Evolutionary conservation across 768 basidiomycete genomes (phyloP).

Genomic region (Coprinopsis strossmayeri): DNA sequence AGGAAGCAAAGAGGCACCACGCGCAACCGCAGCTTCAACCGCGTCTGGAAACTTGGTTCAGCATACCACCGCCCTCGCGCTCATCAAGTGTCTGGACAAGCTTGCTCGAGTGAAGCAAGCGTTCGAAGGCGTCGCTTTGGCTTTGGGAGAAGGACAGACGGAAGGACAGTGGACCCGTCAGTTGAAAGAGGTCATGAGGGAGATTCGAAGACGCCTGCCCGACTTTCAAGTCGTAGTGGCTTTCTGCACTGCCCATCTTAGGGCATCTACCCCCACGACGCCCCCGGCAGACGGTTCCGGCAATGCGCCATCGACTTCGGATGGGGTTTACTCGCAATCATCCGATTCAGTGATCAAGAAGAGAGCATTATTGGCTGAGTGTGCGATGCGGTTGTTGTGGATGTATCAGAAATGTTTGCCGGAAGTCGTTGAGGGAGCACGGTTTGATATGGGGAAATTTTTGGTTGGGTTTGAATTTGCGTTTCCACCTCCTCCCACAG

Average conservation of each 20-base stretch:
- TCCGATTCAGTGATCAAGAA: slow-evolving; percentile 18
- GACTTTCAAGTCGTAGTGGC: slow-evolving; percentile 84
- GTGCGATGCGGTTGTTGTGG: slow-evolving; percentile 74
- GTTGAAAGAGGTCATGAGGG: slow-evolving; percentile 63
- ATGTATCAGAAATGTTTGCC: slow-evolving; percentile 81
- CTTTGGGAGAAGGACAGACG: slow-evolving; percentile 34
- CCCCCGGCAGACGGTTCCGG: slow-evolving; percentile 2
- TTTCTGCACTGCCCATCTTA: slow-evolving; percentile 55
- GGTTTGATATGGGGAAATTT: slow-evolving; percentile 84
- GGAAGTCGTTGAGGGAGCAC: slow-evolving; percentile 63
- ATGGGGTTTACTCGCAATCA: slow-evolving; percentile 11
- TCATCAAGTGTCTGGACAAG: slow-evolving; percentile 74
- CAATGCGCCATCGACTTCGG: slow-evolving; percentile 12
- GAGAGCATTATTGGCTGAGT: slow-evolving; percentile 66
- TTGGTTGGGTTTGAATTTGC: slow-evolving; percentile 37
- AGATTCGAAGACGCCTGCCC: slow-evolving; percentile 70
- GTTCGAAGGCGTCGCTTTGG: slow-evolving; percentile 35
- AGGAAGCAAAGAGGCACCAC: neutral
- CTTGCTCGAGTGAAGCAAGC: slow-evolving; percentile 47
- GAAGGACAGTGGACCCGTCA: slow-evolving; percentile 71
- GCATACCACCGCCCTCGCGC: slow-evolving; percentile 74
- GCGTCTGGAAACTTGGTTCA: slow-evolving; percentile 70
- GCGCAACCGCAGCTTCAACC: neutral
- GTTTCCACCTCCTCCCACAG: neutral
- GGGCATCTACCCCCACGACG: slow-evolving; percentile 10